Evolutionary conservation across 495 filamentous ascomycete genomes (phyloP), one percentile per base, ranked within the genome.

Genomic region (Lophiostoma macrostomum): DNA sequence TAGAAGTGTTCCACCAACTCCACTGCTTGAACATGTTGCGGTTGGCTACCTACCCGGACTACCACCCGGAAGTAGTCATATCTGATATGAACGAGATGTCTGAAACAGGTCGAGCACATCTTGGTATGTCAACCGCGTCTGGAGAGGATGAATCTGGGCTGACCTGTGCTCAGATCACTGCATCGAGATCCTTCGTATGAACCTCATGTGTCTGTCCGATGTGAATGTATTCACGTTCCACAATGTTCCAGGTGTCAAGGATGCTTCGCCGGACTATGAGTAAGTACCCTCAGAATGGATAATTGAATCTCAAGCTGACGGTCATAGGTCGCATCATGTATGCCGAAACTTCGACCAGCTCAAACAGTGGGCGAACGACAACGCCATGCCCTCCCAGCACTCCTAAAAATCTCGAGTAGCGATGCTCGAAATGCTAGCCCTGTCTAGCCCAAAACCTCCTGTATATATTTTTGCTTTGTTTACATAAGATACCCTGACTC

Each of bases 1-100:
- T 80, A n/a, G 76, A 80, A 42, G 74, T 79, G 1, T 79, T 80
- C 64, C 76, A 80, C 60, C 76, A 80, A 61, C 66, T 80, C 16
- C 75, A 77, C 56, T 80, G 78, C 63, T 63, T 80, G 32, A 77
- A 80, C 54, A 57, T 78, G 18, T 41, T 79, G 3, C 69, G 78
- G 11, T 73, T 77, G 38, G 67, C 73, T 10, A 68, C 74, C 1
- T 74, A 78, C 56, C 73, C 70, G 23, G 72, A 78, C 12, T 73
- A 79, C 53, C 76, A 76, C 56, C 57, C 65, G 16, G 63, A 70
- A 13, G 46, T 71, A 16, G 20, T 16, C 24, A 72, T 71, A 39
- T 44, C 29, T 7, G 50, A 69, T 25, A 63, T 66, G 24, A 59
- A 57, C 8, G 55, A 56, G 27, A 58, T 58, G 13, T 45, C 60